Evolutionary conservation across 768 basidiomycete genomes (phyloP).

Genomic region (Mycena leptocephala): DNA sequence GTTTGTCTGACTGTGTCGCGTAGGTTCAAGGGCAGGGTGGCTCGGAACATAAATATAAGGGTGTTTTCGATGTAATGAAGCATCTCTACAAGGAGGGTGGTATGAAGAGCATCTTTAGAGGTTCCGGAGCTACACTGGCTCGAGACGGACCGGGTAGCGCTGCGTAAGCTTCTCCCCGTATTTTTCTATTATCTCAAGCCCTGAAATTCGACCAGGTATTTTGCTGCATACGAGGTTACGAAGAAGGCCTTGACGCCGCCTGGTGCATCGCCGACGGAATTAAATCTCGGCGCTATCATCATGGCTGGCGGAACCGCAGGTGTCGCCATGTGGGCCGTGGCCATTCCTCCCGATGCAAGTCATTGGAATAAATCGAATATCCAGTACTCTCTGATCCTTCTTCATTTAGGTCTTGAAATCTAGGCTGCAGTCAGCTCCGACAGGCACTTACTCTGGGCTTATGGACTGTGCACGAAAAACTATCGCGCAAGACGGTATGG

Average conservation of each 20-base stretch:
- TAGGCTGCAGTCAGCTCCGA: conserved; percentile 95
- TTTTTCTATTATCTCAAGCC: conserved; percentile 6
- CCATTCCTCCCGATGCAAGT: conserved; percentile 96
- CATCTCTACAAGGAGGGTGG: conserved; percentile 97
- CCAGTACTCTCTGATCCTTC: conserved; percentile 6
- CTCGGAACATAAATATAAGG: conserved; percentile 82
- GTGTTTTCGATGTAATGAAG: conserved; percentile 91
- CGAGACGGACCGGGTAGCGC: conserved; percentile 98
- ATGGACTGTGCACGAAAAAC: conserved; percentile 95
- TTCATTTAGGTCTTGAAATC: conserved; percentile 90
- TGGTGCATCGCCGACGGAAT: conserved; percentile 83
- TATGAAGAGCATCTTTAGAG: conserved; percentile 91
- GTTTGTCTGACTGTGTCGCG: not conserved
- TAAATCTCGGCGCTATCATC: conserved; percentile 91
- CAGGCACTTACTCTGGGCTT: conserved; percentile 96
- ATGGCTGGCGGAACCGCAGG: conserved; percentile 95
- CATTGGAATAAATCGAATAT: not conserved
- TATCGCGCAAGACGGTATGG: conserved; percentile 89
- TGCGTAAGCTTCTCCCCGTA: conserved; percentile 71
- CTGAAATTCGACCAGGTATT: conserved; percentile 75
- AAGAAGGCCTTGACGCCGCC: conserved; percentile 90
- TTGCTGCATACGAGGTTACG: conserved; percentile 95
- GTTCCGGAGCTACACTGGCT: conserved; percentile 93
- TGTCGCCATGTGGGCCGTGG: conserved; percentile 98
- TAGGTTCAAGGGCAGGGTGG: conserved; percentile 93